These are phyloP conservation scores for Trichosporon inkin DNA, from an alignment of 1,284 basidiomycete genomes.

Conservation along the genomic window DNA sequence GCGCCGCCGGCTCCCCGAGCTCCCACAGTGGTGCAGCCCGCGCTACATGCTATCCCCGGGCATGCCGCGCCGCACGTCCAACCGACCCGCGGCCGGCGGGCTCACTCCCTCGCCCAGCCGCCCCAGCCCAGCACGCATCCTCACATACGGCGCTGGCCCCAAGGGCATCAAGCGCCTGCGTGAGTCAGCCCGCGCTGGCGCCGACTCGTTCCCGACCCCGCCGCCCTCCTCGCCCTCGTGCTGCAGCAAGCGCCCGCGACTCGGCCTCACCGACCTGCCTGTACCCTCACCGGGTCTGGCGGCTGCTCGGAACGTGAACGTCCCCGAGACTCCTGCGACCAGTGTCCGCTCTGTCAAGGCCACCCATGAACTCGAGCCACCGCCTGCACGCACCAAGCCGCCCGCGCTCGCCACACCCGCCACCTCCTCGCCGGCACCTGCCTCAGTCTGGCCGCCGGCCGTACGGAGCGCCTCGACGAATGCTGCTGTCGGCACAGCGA, in stretches of 20 bases:
- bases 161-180: not conserved
- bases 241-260: not conserved
- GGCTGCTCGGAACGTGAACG: not conserved
- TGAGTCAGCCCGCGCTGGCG: not conserved
- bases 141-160: not conserved
- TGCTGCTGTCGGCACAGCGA: no score
- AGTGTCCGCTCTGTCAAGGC: no score
- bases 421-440: no score
- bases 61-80: not conserved
- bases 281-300: not conserved
- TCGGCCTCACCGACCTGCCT: not conserved
- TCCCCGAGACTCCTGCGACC: not conserved
- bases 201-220: not conserved
- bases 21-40: not conserved
- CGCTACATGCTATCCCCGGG: not conserved
- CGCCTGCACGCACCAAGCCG: no score
- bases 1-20: not conserved
- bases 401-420: no score
- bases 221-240: not conserved
- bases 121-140: not conserved
- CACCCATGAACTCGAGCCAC: no score
- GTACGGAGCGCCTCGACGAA: no score
- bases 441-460: no score
- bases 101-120: not conserved
- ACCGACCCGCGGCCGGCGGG: not conserved